These are phyloP conservation scores for Dioscorea alata DNA, from an alignment of 106 monocot species.

Conservation along the genomic window DNA sequence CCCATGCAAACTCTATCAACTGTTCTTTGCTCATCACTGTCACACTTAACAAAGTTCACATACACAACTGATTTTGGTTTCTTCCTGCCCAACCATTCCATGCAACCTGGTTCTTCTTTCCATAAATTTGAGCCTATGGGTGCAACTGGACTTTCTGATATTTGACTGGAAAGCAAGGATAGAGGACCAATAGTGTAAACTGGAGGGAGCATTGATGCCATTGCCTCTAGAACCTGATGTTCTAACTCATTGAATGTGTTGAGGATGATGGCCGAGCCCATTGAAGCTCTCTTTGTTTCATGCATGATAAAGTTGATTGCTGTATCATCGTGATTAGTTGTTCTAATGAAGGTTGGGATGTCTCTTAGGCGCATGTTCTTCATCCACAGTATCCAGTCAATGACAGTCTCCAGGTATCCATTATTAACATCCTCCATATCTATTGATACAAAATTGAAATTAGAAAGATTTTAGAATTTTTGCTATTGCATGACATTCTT, in stretches of 20 bases:
- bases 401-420: constrained; percentile 22
- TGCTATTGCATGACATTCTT: too few species aligned
- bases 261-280: constrained; percentile 9
- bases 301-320: constrained; percentile 2
- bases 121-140: constrained; percentile 5
- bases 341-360: constrained; percentile 20
- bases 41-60: constrained; percentile 4
- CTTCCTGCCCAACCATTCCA: not conserved
- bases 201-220: not conserved
- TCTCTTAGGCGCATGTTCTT: constrained; percentile 18
- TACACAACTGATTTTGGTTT: not conserved
- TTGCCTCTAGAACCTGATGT: not conserved
- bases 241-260: not conserved
- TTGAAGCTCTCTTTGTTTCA: constrained; percentile 13
- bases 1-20: constrained; percentile 3
- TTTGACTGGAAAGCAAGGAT: not conserved
- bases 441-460: too few species aligned
- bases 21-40: not conserved
- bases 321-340: constrained; percentile 13
- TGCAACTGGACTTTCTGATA: not conserved
- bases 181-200: constrained; percentile 1
- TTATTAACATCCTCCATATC: not conserved
- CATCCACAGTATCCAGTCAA: constrained; percentile 26
- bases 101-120: not conserved
- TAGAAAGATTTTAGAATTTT: too few species aligned